A percentile compares a stretch with the other conserved stretches of the same genome.
Evolutionary conservation across 1,139 yeast genomes (phyloP).

Genomic region (Kodamaea ohmeri): DNA sequence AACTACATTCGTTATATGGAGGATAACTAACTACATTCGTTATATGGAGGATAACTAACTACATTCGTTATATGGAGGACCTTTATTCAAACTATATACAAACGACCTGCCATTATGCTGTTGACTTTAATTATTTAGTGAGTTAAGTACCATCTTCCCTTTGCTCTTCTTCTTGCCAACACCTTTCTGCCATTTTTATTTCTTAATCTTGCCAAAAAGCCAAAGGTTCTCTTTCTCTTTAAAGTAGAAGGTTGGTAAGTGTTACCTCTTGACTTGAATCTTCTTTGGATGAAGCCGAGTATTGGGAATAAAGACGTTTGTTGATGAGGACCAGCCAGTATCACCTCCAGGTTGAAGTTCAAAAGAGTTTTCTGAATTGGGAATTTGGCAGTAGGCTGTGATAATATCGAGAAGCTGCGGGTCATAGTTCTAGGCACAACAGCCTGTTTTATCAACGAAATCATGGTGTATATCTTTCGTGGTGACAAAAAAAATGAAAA

Average conservation of each 20-base stretch:
- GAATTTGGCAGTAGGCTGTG: constrained; percentile 16
- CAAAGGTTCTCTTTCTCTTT: constrained; percentile 85
- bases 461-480: constrained; percentile 2
- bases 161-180: constrained; percentile 72
- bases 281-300: constrained; percentile 48
- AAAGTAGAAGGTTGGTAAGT: constrained; percentile 92
- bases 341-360: constrained; percentile 2
- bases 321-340: constrained; percentile 10
- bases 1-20: too few species aligned
- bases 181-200: constrained; percentile 78
- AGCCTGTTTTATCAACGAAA: constrained; percentile 12
- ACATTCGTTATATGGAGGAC: neutral
- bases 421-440: constrained; percentile 8
- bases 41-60: too few species aligned
- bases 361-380: constrained; percentile 1
- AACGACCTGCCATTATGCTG: neutral
- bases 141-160: constrained; percentile 92
- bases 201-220: constrained; percentile 85
- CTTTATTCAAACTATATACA: constrained; percentile 2
- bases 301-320: constrained; percentile 21
- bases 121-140: constrained; percentile 41
- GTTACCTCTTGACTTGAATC: constrained; percentile 90
- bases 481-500: constrained; percentile 7
- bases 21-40: too few species aligned
- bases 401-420: constrained; percentile 19